Evolutionary conservation across 495 filamentous ascomycete genomes (phyloP), one percentile per base, ranked within the genome.

Genomic region (Aspergillus egyptiacus): DNA sequence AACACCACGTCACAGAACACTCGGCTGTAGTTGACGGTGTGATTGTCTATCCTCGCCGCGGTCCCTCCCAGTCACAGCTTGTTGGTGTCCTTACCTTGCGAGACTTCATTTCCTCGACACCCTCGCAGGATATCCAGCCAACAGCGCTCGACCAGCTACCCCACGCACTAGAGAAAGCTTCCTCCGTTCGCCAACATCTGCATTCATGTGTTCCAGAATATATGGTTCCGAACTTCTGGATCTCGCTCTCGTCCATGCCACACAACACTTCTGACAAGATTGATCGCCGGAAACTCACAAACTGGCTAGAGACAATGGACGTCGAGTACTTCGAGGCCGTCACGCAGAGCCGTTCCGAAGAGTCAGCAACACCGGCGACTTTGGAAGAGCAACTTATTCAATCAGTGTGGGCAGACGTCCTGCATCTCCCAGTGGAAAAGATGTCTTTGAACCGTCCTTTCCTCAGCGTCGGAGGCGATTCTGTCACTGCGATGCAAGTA

Each of bases 401-500:
- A 23, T 43, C 47, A 3, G 34, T 58, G 0, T 65, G 60, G 57
- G 55, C 51, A 27, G 14, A 54, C 2, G 48, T 63, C 0, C 50
- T 67, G 5, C 42, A 53, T 19, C 48, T 63, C 3, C 45, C 52
- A 2, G 22, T 50, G 5, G 39, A 44, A 9, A 42, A 58, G 17
- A 51, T 65, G 5, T 18, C 44, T 2, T n/a, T 54, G 8, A 50
- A 53, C 17, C 36, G 41, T 11, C 54, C 59, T 1, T 67, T 67
- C 60, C 51, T 65, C 2, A 48, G 48, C 0, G 50, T 66, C 3
- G 65, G 65, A 14, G 65, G 65, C 7, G 65, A 68, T 45, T 68
- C 78, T 6, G 75, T 83, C 38, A 67, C 69, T 8, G 78, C 80
- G 6, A 83, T 83, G 74, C 76, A 77, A 63, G 54, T 82, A 2